Conservation (phyloP, 1,139 yeast genomes). For the Geotrichum citri-aurantii region DNA sequence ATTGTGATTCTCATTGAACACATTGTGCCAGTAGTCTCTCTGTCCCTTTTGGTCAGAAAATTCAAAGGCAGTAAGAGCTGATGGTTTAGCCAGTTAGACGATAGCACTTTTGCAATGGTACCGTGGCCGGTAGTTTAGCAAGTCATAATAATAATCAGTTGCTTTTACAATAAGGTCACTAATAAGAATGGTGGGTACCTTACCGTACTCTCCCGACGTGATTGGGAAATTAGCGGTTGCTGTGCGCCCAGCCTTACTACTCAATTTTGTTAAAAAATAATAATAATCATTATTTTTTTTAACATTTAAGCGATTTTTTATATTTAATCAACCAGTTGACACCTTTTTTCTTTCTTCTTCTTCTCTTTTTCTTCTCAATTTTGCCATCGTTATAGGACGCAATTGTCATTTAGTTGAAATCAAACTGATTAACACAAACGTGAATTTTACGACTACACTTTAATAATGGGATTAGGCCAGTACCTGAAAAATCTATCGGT, state of each 20-base stretch:
- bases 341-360: neutral
- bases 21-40: too few species aligned
- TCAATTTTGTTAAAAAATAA: neutral
- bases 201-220: neutral
- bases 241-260: neutral
- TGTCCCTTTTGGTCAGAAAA: too few species aligned
- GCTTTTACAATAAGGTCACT: neutral
- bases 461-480: conserved; percentile 16
- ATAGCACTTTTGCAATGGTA: neutral
- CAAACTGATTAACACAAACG: neutral
- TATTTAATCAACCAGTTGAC: neutral
- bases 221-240: neutral
- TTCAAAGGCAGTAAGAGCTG: neutral
- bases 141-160: neutral
- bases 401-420: neutral
- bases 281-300: too few species aligned
- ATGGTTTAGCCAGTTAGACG: neutral
- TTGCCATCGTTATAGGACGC: neutral
- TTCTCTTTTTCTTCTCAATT: neutral
- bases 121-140: neutral
- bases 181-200: neutral
- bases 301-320: neutral
- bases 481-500: conserved; percentile 10
- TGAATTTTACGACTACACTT: neutral
- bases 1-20: too few species aligned